Evolutionary conservation across 1,139 yeast genomes (phyloP), one percentile per base, ranked within the genome.

Genomic region (Ogataea hybrid): DNA sequence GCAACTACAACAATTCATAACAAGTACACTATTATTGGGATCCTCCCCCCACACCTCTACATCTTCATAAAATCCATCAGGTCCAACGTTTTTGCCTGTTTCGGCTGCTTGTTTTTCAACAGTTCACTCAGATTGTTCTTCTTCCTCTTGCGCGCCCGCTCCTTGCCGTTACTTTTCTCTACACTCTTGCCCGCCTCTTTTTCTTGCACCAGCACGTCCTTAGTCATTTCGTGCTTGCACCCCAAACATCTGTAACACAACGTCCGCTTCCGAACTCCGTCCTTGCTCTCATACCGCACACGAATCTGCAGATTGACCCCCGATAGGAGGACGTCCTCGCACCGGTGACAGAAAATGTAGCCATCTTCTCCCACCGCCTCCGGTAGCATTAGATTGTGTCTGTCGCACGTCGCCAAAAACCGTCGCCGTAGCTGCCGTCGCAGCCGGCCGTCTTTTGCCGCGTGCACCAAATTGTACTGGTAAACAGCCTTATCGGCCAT

Each of bases 61-160:
- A 42, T 30, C 31, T 48, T 51, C 57, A 55, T 50, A 43, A 56
- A 51, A 25, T 53, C 56, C 47, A 56, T 53, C 36, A 56, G 41
- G 42, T 50, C 52, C 44, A 51, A 42, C 20, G 37, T 39, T 20
- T 42, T 35, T 23, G 34, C 15, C 30, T 25, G 12, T 33, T 38
- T 35, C 35, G 39, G 20, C 41, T 51, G 51, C 41, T 53, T 55
- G 27, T 46, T 44, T 15, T 42, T 40, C 40, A 56, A 35, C 39
- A 56, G 25, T 28, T 32, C 42, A 7, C 41, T 33, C 34, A 56
- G 41, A 37, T 48, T 51, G 35, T 46, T 51, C 47, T 43, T 48
- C 46, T 53, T 55, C 17, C 53, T 47, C 43, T 44, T 51, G 37
- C 45, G 47, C 2, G 49, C 41, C 23, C 55, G 40, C 16, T 41